These are phyloP conservation scores for Tetradesmus lagerheimii DNA, from an alignment of 139 green algal genomes.

Conservation along the genomic window DNA sequence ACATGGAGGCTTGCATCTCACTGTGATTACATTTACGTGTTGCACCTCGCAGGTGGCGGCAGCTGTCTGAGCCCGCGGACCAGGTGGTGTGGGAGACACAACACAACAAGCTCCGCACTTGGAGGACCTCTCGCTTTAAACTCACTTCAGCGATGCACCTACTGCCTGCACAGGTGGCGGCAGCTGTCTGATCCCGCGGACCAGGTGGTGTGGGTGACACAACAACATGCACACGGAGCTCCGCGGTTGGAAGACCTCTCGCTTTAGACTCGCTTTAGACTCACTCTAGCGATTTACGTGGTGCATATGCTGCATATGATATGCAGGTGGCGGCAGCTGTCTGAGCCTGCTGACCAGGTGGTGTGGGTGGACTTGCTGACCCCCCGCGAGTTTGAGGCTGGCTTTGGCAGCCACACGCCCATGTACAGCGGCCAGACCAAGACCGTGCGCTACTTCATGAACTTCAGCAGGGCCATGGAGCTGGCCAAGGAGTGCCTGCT, in stretches of 20 bases:
- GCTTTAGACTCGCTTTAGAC: too few relatives aligned
- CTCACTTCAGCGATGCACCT: background rate
- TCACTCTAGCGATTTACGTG: background rate
- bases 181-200: conserved; percentile 95
- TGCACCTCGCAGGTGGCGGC: conserved; percentile 69
- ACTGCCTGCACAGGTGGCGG: conserved; percentile 72
- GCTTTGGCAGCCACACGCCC: conserved; percentile 93
- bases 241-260: too few relatives aligned
- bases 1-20: too few relatives aligned
- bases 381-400: conserved; percentile 83
- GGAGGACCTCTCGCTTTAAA: too few relatives aligned
- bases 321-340: conserved; percentile 86
- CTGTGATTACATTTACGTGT: background rate
- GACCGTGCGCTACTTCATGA: conserved; percentile 94
- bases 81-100: conserved; percentile 97
- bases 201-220: conserved; percentile 96
- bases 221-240: too few relatives aligned
- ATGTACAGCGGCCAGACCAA: conserved; percentile 95
- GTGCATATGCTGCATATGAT: background rate
- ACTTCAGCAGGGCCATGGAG: conserved; percentile 72
- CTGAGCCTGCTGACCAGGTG: conserved; percentile 94
- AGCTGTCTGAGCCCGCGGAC: conserved; percentile 94
- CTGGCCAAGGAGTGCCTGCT: conserved; percentile 73
- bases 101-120: too few relatives aligned
- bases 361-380: conserved; percentile 97